A percentile compares a stretch with the other conserved stretches of the same genome.
Conservation (phyloP, 768 basidiomycete genomes). For the Naganishia randhawae region DNA sequence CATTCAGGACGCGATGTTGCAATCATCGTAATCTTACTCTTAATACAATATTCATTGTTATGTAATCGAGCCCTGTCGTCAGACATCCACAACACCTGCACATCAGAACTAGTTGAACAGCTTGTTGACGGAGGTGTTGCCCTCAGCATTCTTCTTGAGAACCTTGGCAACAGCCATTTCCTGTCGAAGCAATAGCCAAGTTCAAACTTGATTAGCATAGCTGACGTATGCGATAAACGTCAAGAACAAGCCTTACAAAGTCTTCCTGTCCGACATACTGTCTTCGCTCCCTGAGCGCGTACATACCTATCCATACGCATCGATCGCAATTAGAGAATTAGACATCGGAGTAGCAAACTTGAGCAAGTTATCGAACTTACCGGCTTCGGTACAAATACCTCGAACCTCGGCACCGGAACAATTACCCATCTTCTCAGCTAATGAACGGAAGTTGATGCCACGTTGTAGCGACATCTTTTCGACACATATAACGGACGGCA, state of each 20-base stretch:
- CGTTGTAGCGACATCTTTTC: constrained; percentile 91
- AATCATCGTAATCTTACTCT: background rate
- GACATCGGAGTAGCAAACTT: background rate
- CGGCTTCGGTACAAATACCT: constrained; percentile 93
- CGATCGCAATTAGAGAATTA: constrained; percentile 40
- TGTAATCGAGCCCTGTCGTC: background rate
- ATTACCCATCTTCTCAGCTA: constrained; percentile 99
- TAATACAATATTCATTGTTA: background rate
- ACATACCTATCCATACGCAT: constrained; percentile 63
- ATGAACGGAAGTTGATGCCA: constrained; percentile 89
- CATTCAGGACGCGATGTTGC: too few relatives aligned
- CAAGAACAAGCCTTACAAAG: constrained; percentile 54
- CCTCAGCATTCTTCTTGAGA: constrained; percentile 93
- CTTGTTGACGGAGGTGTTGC: constrained; percentile 90
- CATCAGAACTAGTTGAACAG: constrained; percentile 59
- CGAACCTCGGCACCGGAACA: constrained; percentile 97
- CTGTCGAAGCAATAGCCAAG: background rate
- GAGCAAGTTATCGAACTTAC: constrained; percentile 44
- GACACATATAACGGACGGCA: constrained; percentile 66
- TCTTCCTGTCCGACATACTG: constrained; percentile 98
- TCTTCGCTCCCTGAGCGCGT: constrained; percentile 86
- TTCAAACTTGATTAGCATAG: background rate
- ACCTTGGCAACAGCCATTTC: constrained; percentile 98
- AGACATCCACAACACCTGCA: background rate
- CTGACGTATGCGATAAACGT: too few relatives aligned